Evolutionary conservation across 306 rosid species (phyloP), one percentile per base, ranked within the genome.

Genomic region (Vicia faba): DNA sequence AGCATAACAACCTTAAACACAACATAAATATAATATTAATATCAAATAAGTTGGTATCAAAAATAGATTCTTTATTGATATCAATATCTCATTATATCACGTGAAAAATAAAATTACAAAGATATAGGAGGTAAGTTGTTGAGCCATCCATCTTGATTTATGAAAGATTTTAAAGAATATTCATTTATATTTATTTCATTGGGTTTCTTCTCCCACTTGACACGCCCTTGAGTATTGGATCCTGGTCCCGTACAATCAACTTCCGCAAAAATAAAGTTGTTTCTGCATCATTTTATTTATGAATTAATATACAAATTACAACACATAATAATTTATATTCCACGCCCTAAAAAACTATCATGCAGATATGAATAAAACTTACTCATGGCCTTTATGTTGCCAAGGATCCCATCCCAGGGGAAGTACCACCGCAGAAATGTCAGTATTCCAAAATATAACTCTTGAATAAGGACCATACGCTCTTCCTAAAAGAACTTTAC

Each of bases 141-240:
- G 19, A 51, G 31, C 58, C 58, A 51, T 20, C 29, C 31, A 51
- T 51, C 58, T 51, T 51, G 14, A 19, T 51, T 51, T 19, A 51
- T 19, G 29, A 51, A 51, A 20, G 13, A 1, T 9, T 4, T n/a
- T 54, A 54, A 54, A 54, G 38, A 54, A 25, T 54, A 54, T 12
- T 54, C 5, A 25, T 54, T 5, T 54, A 54, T 25, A 54, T 54
- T 54, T 54, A 54, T 23, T 11, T 54, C 15, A 54, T 6, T 12
- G 0, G 35, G 18, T 8, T 25, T 25, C 36, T 23, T 54, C 36
- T 54, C 36, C 60, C 60, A 54, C 0, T 12, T 10, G 2, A 54
- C 36, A 25, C 36, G 35, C 4, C 33, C 8, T 5, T 23, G 8
- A 54, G 36, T 54, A 11, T 20, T 54, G 2, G 60, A 25, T 5